Evolutionary conservation across 176 grass and related monocot genomes (phyloP).

Genomic region (Triticum aestivum): DNA sequence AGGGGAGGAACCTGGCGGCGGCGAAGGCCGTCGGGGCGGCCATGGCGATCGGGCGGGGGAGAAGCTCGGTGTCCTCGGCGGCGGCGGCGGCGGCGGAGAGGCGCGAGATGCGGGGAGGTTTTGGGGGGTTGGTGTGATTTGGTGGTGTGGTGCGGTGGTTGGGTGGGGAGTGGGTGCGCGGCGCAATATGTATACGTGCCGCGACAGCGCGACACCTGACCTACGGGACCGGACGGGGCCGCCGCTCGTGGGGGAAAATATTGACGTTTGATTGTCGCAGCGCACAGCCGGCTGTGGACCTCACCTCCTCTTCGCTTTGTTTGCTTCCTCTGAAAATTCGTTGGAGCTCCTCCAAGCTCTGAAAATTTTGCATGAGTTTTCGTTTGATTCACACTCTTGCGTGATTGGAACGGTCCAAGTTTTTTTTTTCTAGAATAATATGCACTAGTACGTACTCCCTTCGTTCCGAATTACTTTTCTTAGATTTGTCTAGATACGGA

Average conservation of each 20-base stretch:
- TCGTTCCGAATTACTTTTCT: too few species aligned
- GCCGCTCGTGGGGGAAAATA: neutral
- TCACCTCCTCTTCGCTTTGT: neutral
- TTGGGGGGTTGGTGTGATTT: constrained; percentile 23
- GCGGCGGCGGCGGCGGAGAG: constrained; percentile 27
- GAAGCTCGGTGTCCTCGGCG: neutral
- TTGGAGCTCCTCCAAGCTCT: too few species aligned
- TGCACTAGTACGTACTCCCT: too few species aligned
- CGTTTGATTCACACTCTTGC: too few species aligned
- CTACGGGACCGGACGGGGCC: neutral
- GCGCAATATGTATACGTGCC: neutral
- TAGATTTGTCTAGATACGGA: too few species aligned
- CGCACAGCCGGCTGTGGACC: neutral
- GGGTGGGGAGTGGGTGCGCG: constrained; percentile 5
- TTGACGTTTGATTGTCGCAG: neutral
- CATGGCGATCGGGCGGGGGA: constrained; percentile 44
- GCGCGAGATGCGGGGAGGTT: constrained; percentile 20
- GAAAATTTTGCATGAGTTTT: too few species aligned
- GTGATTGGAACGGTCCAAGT: too few species aligned
- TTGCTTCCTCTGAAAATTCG: too few species aligned
- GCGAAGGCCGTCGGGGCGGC: constrained; percentile 54
- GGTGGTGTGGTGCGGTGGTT: constrained; percentile 21
- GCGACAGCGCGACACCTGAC: neutral
- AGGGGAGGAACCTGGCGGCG: constrained; percentile 29
- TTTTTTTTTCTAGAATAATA: too few species aligned